These are phyloP conservation scores for Pestalotiopsis sp. DNA, from an alignment of 2,329 filamentous ascomycete genomes.

Conservation along the genomic window DNA sequence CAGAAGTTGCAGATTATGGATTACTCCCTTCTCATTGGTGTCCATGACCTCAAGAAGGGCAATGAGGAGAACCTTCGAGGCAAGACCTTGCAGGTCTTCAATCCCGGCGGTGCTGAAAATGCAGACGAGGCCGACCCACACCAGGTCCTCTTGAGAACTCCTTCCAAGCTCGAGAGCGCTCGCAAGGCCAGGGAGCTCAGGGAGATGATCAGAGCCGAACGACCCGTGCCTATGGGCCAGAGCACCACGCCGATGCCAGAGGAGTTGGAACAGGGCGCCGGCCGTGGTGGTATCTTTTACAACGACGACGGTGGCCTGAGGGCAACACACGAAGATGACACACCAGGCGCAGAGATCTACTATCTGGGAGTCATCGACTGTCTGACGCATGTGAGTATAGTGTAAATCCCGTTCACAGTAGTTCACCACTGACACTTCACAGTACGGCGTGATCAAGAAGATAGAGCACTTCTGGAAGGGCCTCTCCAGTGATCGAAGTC, in stretches of 20 bases:
- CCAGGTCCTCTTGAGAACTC: conserved; percentile 78
- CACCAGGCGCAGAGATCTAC: conserved; percentile 88
- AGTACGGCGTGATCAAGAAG: conserved; percentile 95
- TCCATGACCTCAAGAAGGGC: conserved; percentile 86
- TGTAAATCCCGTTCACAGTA: conserved; percentile 10
- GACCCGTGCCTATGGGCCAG: conserved; percentile 89
- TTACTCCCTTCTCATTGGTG: conserved; percentile 92
- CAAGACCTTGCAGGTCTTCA: conserved; percentile 93
- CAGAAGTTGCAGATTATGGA: conserved; percentile 97
- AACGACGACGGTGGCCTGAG: conserved; percentile 95
- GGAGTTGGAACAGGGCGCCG: conserved; percentile 76
- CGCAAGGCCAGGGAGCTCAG: conserved; percentile 89
- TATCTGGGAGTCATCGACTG: conserved; percentile 99
- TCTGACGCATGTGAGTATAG: conserved; percentile 81
- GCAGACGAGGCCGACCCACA: conserved; percentile 64
- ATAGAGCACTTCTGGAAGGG: conserved; percentile 98
- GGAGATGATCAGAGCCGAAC: conserved; percentile 89
- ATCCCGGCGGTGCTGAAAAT: conserved; percentile 73
- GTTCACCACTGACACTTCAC: conserved; percentile 10
- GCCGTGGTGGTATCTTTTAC: conserved; percentile 75
- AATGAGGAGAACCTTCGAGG: conserved; percentile 92
- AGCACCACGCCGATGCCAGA: conserved; percentile 86
- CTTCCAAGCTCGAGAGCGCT: conserved; percentile 89
- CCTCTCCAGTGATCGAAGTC: conserved; percentile 75
- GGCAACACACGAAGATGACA: conserved; percentile 89